Evolutionary conservation across 108 stramenopile genomes (phyloP), one percentile per base, ranked within the genome.

Genomic region (Pseudonitzschia delicatissima): DNA sequence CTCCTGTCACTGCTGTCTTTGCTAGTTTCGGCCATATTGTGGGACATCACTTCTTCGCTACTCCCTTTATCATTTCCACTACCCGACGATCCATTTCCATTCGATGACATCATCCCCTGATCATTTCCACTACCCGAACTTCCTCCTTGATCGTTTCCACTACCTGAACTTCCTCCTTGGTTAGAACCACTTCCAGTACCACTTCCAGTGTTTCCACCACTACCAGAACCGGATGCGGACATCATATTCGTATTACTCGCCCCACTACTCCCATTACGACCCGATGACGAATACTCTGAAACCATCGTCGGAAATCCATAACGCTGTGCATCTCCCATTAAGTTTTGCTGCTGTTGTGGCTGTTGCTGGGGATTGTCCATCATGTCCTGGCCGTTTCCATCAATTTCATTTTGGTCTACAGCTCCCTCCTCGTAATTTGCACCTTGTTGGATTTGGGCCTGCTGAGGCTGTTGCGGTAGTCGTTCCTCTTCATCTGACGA

Each of bases 91-190:
- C 72, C 72, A 34, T 65, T 73, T 5, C 58, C 68, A 33, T 66
- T 73, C 15, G 71, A 72, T 12, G 71, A 72, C 36, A 57, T 72
- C 15, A 49, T 77, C 17, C 70, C 73, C 35, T 64, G 59, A 65
- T 77, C 72, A 53, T 77, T 74, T 29, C 75, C 76, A 55, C 72
- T 77, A 48, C 73, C 72, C 28, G 74, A 76, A 66, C 76, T 69
- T 15, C 67, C 78, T 23, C 76, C 79, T 55, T 64, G 69, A 36
- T 69, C 78, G 17, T 64, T 69, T 15, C 76, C 62, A 25, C 69
- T 77, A 1, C 73, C 78, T 64, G 64, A 68, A 45, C 67, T 79
- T 26, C 60, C 66, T 17, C 77, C 79, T 57, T 77, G 78, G 9
- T 62, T 68, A 2, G 77, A 55, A 13, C 78, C 80, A 50, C 80